These are phyloP conservation scores for Cercospora sp. DNA, from an alignment of 2,329 filamentous ascomycete genomes.

Conservation along the genomic window DNA sequence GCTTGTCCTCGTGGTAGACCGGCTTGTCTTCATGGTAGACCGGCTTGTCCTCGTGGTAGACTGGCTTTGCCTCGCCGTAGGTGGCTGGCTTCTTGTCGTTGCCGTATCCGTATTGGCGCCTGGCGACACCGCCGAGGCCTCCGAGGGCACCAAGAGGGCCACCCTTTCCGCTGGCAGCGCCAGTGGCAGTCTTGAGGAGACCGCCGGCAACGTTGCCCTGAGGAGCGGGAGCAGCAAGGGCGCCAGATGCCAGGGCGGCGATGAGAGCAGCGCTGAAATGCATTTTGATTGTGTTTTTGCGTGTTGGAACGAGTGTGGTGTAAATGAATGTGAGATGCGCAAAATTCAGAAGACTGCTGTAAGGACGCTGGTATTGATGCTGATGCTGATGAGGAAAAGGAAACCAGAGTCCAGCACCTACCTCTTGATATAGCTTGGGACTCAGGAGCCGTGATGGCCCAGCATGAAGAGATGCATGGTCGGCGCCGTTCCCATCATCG, in stretches of 20 bases:
- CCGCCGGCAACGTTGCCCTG: neutral
- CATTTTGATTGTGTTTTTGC: conserved; percentile 4
- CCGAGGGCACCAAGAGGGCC: neutral
- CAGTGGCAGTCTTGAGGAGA: neutral
- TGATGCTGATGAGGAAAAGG: conserved; percentile 6
- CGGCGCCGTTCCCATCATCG: neutral
- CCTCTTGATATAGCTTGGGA: neutral
- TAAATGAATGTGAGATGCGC: neutral
- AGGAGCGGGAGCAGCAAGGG: neutral
- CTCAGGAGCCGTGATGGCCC: neutral
- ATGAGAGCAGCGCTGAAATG: conserved; percentile 9
- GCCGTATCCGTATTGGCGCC: neutral
- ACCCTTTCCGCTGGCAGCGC: neutral
- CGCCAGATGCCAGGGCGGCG: conserved; percentile 8
- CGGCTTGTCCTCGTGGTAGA: neutral
- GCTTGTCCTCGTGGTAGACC: neutral
- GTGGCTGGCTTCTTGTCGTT: neutral
- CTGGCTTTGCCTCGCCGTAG: neutral
- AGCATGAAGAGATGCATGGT: neutral
- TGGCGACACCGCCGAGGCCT: neutral
- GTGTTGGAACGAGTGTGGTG: conserved; percentile 1
- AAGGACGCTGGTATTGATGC: neutral
- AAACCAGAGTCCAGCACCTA: neutral
- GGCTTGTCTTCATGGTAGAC: neutral
- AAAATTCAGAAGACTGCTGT: neutral